Base-by-base conservation (phyloP, 2,329 filamentous ascomycete species). In the Ceratocystis variospora region DNA sequence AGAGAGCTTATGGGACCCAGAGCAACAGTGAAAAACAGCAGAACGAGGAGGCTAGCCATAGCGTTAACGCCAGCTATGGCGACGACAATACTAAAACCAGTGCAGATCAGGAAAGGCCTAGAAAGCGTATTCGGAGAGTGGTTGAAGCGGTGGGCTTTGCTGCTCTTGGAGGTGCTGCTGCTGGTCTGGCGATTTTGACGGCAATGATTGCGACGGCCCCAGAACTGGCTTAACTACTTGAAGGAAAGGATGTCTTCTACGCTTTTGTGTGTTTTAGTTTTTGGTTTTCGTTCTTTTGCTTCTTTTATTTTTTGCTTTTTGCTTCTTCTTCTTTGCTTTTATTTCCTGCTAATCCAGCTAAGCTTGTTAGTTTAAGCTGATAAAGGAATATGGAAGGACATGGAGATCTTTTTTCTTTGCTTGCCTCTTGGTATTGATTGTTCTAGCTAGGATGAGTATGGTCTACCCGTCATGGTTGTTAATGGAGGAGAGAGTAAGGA, bases 131-230 rank as follows among this genome's bases (percentile, higher is more conserved):
- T 7, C 71, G 72, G 45, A 70, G 69, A 62, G 61, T 75, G 28
- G 74, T 72, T 1, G 74, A 74, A 66, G 71, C 71, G 22, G 67
- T 75, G 7, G 74, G 75, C 6, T 75, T 75, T 67, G 74, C 74
- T 1, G 75, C 75, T 1, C 71, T 77, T 1, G 76, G 76, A 8
- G 74, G 74, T 19, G 71, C 73, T 25, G 72, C 73, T 6, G 72
- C 73, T 10, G 74, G 75, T 7, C 72, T 74, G 1, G 73, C 75
- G 63, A 71, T 77, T 2, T 68, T 77, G 10, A 73, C 73, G 0
- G 74, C 75, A 1, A 70, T 77, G 12, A 74, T 77, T 53, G 76
- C 75, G 68, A 76, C 75, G 7, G 76, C 76, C 0, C 76, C 76
- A 0, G 71, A 72, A 2, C 73, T 77, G 50, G 67, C 64, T 22